A percentile compares a stretch with the other conserved stretches of the same genome.
Conservation (phyloP, 768 basidiomycete genomes). For the Hygrophorus russula region DNA sequence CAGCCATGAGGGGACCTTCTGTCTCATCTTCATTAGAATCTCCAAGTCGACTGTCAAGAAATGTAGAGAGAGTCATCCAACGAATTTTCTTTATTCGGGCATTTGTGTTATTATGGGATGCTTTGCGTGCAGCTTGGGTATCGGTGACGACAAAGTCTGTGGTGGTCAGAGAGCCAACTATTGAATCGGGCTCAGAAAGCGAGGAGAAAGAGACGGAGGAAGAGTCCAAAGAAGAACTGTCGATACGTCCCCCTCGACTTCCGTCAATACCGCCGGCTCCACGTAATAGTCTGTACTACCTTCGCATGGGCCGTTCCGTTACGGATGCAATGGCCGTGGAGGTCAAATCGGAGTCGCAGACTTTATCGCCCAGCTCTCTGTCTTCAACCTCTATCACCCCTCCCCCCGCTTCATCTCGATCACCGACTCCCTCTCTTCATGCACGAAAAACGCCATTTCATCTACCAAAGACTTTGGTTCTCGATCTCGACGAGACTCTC, state of each 20-base stretch:
- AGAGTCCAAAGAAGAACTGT: slow-evolving; percentile 6
- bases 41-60: slow-evolving; percentile 17
- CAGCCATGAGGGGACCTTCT: slow-evolving; percentile 18
- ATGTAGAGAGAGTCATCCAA: slow-evolving; percentile 34
- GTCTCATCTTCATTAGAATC: slow-evolving; percentile 15
- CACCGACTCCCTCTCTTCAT: slow-evolving; percentile 37
- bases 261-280: slow-evolving; percentile 7
- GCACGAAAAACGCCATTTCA: slow-evolving; percentile 63
- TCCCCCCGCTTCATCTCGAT: slow-evolving; percentile 23
- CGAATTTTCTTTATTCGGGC: slow-evolving; percentile 65
- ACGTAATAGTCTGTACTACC: slow-evolving; percentile 5
- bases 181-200: neutral
- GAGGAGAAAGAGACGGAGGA: slow-evolving; percentile 5
- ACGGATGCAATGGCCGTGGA: too few relatives aligned
- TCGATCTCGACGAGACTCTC: slow-evolving; percentile 96
- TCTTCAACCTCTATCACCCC: slow-evolving; percentile 7
- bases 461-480: slow-evolving; percentile 86
- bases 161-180: neutral
- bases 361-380: neutral
- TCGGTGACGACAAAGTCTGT: slow-evolving; percentile 20
- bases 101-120: slow-evolving; percentile 59
- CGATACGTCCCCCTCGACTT: neutral
- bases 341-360: neutral
- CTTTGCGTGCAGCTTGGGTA: slow-evolving; percentile 51
- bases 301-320: neutral